Percentiles rank a stretch among this genome's conserved stretches.
Conservation (phyloP, 208 protist genomes). For the Crithidia acanthocephali region DNA sequence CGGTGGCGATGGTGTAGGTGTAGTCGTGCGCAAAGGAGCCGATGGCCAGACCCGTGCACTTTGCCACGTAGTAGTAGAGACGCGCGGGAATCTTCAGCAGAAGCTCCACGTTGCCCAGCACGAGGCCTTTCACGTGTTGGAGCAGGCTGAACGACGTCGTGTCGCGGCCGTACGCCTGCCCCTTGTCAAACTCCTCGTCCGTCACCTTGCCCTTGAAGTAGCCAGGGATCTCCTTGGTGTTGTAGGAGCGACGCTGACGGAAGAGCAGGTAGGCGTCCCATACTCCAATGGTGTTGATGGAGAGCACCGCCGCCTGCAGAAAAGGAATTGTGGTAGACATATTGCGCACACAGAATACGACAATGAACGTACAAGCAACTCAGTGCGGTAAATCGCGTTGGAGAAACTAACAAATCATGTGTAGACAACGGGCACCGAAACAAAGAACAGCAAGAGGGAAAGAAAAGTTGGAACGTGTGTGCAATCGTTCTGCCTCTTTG, state of each 20-base stretch:
- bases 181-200: constrained; percentile 49
- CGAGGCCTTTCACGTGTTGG: constrained; percentile 37
- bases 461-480: not conserved
- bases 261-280: constrained; percentile 66
- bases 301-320: constrained; percentile 43
- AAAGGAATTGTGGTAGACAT: constrained; percentile 31
- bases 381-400: not conserved
- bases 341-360: not conserved
- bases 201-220: constrained; percentile 38
- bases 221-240: constrained; percentile 16
- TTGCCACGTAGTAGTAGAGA: constrained; percentile 42
- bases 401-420: not conserved
- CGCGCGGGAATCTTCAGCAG: constrained; percentile 43
- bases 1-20: constrained; percentile 35
- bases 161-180: constrained; percentile 54
- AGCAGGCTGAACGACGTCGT: constrained; percentile 36
- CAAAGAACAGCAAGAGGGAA: not conserved
- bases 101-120: constrained; percentile 39
- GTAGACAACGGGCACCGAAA: not conserved
- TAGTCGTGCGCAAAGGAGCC: constrained; percentile 73
- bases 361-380: not conserved
- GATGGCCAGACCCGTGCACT: constrained; percentile 18
- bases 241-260: constrained; percentile 45
- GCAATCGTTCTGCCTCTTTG: no score
- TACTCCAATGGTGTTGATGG: constrained; percentile 44